These are phyloP conservation scores for Breviolum minutum DNA, from an alignment of 73 alveolate genomes.

Conservation along the genomic window DNA sequence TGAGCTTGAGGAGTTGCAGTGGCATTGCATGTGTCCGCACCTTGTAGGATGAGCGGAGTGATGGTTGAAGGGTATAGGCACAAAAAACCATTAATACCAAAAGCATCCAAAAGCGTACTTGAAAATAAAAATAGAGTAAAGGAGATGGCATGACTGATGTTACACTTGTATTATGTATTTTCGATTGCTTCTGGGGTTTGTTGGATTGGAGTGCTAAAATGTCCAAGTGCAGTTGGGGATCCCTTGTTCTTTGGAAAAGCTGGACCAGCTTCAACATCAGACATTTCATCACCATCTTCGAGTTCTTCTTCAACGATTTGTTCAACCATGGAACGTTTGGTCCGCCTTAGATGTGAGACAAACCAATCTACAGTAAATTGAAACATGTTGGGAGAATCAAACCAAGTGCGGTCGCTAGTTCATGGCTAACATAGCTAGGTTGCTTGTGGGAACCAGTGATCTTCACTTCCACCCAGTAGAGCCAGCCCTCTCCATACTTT, in stretches of 20 bases:
- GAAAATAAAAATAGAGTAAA: too few species aligned
- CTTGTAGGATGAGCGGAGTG: too few species aligned
- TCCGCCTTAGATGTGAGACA: neutral
- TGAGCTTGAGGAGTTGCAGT: too few species aligned
- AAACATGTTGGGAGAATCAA: too few species aligned
- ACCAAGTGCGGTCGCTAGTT: too few species aligned
- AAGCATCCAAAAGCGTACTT: neutral
- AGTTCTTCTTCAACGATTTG: neutral
- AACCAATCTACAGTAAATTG: too few species aligned
- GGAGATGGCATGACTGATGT: neutral
- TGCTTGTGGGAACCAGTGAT: neutral
- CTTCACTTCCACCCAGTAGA: slow-evolving; percentile 20
- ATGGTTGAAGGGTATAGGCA: too few species aligned
- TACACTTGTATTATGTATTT: neutral
- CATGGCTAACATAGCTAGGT: neutral
- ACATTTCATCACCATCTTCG: neutral
- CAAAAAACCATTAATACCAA: too few species aligned
- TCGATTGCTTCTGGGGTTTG: too few species aligned
- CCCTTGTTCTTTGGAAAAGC: neutral
- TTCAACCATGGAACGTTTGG: neutral
- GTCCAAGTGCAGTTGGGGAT: neutral
- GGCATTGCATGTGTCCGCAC: neutral
- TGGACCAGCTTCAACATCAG: neutral
- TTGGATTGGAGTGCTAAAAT: too few species aligned
- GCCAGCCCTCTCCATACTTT: neutral